Percentiles rank a stretch among this genome's conserved stretches.
Evolutionary conservation across 2,329 filamentous ascomycete species (phyloP).

Genomic region (Botrytis paeoniae): DNA sequence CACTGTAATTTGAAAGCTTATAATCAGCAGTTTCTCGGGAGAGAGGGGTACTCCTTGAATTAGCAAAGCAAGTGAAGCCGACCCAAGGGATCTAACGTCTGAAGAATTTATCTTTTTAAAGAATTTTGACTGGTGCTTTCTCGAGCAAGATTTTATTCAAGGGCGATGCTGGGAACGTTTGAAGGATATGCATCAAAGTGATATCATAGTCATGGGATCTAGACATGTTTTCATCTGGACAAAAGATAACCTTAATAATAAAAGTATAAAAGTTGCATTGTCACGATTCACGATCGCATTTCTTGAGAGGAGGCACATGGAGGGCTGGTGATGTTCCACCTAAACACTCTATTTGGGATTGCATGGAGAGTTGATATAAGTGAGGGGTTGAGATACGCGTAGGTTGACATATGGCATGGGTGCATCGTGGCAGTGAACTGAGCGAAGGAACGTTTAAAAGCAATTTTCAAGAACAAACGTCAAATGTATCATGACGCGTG

Average conservation of each 20-base stretch:
- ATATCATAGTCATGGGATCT: neutral
- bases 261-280: neutral
- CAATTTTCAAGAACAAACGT: neutral
- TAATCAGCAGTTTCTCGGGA: neutral
- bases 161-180: neutral
- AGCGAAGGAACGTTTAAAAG: neutral
- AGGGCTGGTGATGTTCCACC: neutral
- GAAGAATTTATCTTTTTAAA: neutral
- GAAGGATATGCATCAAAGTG: neutral
- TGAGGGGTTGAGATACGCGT: constrained; percentile 1
- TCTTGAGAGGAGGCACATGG: no score
- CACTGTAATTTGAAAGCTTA: neutral
- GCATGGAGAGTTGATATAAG: neutral
- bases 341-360: neutral
- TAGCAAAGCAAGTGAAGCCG: neutral
- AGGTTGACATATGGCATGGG: neutral
- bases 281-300: neutral
- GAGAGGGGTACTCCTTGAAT: neutral
- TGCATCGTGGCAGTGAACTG: neutral
- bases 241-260: neutral
- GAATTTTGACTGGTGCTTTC: neutral
- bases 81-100: neutral
- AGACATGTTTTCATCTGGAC: neutral
- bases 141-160: neutral
- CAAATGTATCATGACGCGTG: neutral